Base-by-base conservation (phyloP, 2,329 filamentous ascomycete genomes). In the Aspergillus hiratsukae region DNA sequence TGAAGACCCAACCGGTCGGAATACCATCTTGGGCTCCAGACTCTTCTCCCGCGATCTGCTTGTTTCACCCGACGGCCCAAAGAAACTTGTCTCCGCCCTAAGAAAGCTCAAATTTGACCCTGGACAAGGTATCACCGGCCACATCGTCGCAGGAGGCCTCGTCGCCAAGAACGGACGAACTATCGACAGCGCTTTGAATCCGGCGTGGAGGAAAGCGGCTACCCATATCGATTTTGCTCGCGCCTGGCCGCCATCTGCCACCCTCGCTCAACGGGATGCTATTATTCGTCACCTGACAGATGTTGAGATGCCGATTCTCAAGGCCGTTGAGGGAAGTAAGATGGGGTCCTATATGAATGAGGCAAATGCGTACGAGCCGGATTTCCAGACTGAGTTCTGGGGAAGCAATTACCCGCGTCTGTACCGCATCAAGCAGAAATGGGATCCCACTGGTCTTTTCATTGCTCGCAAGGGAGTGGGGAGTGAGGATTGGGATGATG, bases 301-400 rank as follows among this genome's bases (percentile, higher is more conserved):
- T n/a, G 31, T 37, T 37, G 31, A 37, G 14, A 37, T 37, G 31
- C 31, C 31, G 6, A 37, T 37, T 7, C 31, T 37, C 31, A 37
- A 37, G 31, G 31, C 14, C 17, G 31, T 37, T 6, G 31, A 37
- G 31, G 31, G 31, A 37, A 17, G 6, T 14, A 37, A 37, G 31
- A 67, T 66, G 63, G 73, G 74, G 7, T 64, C 67, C 1, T 76
- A 76, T 51, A 53, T 68, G 23, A 76, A 75, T 37, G 74, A 76
- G 61, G 74, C 75, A 3, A 69, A 76, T 58, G 66, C 70, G 17
- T 68, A 69, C 28, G 74, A 78, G 59, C 69, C 72, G 3, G 60
- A 70, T 43, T 77, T 74, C 65, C 72, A 77, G 55, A 31, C 68
- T 23, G 63, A 71, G 4, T 79, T 77, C 61, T 78, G 71, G 69